Evolutionary conservation across 805 yeast species (phyloP).

Genomic region (Wickerhamiella sergipiensis): DNA sequence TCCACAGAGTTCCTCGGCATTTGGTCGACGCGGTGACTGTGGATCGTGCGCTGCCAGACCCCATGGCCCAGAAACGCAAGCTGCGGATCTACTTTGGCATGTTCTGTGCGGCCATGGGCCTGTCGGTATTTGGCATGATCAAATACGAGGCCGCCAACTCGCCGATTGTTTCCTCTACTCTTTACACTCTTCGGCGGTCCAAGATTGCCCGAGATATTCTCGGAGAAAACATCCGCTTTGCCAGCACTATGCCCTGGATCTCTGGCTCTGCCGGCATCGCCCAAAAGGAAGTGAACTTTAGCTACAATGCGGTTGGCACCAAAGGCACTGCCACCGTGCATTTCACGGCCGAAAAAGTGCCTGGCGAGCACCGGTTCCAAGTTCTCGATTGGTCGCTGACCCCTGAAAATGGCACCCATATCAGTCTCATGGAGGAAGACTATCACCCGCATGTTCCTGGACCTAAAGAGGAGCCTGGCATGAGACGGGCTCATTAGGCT

Average conservation of each 20-base stretch:
- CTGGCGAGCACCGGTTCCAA: slow-evolving; percentile 41
- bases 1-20: background rate
- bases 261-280: slow-evolving; percentile 74
- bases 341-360: slow-evolving; percentile 59
- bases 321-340: slow-evolving; percentile 37
- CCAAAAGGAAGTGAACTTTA: slow-evolving; percentile 63
- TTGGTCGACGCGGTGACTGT: slow-evolving; percentile 37
- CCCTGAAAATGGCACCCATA: slow-evolving; percentile 30
- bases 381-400: slow-evolving; percentile 52
- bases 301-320: slow-evolving; percentile 57
- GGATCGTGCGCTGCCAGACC: slow-evolving; percentile 62
- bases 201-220: slow-evolving; percentile 43
- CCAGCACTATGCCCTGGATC: slow-evolving; percentile 77
- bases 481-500: too few species aligned
- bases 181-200: slow-evolving; percentile 74
- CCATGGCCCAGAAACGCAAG: slow-evolving; percentile 32
- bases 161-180: slow-evolving; percentile 75
- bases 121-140: slow-evolving; percentile 53
- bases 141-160: slow-evolving; percentile 88
- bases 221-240: slow-evolving; percentile 66
- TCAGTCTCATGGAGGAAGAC: slow-evolving; percentile 39
- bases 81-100: slow-evolving; percentile 41
- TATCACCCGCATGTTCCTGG: slow-evolving; percentile 24
- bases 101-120: slow-evolving; percentile 41
- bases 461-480: slow-evolving; percentile 20